Evolutionary conservation across 192 early-diverging fungal species (phyloP).

Genomic region (Backusella morwellensis): DNA sequence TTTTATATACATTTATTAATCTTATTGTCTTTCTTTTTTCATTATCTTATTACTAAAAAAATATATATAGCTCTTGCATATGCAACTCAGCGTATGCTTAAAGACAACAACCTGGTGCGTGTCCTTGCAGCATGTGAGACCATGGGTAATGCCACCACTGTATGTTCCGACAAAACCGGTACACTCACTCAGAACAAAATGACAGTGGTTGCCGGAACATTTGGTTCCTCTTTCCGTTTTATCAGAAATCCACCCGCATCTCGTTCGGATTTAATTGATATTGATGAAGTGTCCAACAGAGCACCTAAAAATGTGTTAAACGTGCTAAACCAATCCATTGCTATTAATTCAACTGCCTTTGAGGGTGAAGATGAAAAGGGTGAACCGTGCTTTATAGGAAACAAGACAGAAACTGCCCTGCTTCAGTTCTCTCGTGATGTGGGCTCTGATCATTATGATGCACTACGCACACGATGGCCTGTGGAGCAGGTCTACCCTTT

Average conservation of each 20-base stretch:
- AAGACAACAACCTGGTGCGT: slow-evolving; percentile 96
- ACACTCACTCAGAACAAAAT: slow-evolving; percentile 97
- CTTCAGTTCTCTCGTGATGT: slow-evolving; percentile 74
- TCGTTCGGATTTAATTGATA: slow-evolving; percentile 40
- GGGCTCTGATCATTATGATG: slow-evolving; percentile 59
- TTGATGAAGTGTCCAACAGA: slow-evolving; percentile 47
- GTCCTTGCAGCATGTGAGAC: slow-evolving; percentile 96
- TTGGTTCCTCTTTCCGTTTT: slow-evolving; percentile 69
- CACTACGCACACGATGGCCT: slow-evolving; percentile 60
- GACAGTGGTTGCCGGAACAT: slow-evolving; percentile 85
- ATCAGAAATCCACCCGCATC: slow-evolving; percentile 37
- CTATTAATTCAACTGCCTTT: slow-evolving; percentile 81
- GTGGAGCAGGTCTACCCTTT: slow-evolving; percentile 84
- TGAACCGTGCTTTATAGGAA: slow-evolving; percentile 68
- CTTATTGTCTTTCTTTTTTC: background rate
- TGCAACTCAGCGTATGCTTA: slow-evolving; percentile 92
- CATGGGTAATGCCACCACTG: slow-evolving; percentile 97
- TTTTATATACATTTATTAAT: background rate
- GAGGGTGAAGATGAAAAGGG: slow-evolving; percentile 52
- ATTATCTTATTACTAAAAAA: background rate
- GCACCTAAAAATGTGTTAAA: slow-evolving; percentile 41
- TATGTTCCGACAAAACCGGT: slow-evolving; percentile 99
- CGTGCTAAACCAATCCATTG: slow-evolving; percentile 68
- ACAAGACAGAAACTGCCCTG: slow-evolving; percentile 94
- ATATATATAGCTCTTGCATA: slow-evolving; percentile 70